Conservation (phyloP, 108 stramenopile genomes). For the Aurantiochytrium sp. region DNA sequence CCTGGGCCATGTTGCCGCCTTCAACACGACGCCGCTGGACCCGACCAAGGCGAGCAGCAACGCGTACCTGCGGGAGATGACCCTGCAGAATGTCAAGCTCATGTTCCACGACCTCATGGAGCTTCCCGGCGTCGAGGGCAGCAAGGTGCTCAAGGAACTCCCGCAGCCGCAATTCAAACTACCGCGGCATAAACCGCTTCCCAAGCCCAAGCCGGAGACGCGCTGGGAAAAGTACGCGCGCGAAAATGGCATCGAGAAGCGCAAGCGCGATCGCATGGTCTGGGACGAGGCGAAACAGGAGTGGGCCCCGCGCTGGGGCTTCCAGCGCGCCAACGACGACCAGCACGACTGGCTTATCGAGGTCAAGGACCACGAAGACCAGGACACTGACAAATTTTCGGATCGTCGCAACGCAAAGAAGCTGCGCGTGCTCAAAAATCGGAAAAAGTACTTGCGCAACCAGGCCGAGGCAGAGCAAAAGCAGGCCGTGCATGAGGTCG, state of each 20-base stretch:
- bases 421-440: constrained; percentile 56
- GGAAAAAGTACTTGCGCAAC: constrained; percentile 38
- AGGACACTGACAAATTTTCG: constrained; percentile 45
- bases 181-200: constrained; percentile 35
- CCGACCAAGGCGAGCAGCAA: not conserved
- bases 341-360: constrained; percentile 51
- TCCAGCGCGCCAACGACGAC: constrained; percentile 51
- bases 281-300: constrained; percentile 57
- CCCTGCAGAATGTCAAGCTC: not conserved
- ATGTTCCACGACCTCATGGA: constrained; percentile 7
- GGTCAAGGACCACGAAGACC: constrained; percentile 46
- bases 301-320: constrained; percentile 56
- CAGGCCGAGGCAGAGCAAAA: not conserved
- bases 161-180: not conserved
- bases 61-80: not conserved
- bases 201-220: constrained; percentile 49
- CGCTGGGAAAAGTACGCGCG: constrained; percentile 59
- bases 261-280: constrained; percentile 51
- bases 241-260: constrained; percentile 59
- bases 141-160: not conserved
- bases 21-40: not conserved
- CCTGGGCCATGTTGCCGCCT: not conserved
- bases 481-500: not conserved
- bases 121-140: constrained; percentile 13
- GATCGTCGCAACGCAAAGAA: constrained; percentile 50